phyloP scores from a whole-genome alignment of 2,329 filamentous ascomycete species.

The Cladosporium sp. region DNA sequence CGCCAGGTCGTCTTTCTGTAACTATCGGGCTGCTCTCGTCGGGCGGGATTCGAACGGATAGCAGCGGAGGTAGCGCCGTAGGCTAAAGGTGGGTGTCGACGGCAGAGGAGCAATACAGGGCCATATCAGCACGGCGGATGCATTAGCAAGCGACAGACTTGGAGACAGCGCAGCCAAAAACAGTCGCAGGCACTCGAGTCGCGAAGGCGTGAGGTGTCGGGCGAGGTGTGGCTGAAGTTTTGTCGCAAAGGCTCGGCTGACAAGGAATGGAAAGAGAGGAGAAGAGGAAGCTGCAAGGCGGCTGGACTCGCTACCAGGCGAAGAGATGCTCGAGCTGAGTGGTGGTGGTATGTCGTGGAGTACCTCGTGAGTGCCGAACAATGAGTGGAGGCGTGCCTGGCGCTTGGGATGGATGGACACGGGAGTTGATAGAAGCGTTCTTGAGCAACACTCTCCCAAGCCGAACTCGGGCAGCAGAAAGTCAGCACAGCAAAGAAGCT shows the following conservation, averaged over 20 bases:
- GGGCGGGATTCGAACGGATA: neutral
- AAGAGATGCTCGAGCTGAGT: neutral
- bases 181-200: neutral
- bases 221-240: neutral
- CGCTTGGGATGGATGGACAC: neutral
- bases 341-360: neutral
- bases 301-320: neutral
- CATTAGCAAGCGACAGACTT: neutral
- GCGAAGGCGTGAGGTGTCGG: neutral
- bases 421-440: neutral
- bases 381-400: neutral
- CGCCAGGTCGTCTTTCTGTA: neutral
- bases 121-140: conserved; percentile 11
- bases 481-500: neutral
- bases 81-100: neutral
- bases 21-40: neutral
- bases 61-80: neutral
- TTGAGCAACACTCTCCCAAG: neutral
- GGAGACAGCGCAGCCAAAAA: neutral
- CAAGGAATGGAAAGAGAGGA: neutral
- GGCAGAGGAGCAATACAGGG: neutral
- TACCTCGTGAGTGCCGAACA: neutral
- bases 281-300: neutral
- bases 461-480: neutral
- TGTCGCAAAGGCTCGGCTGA: conserved; percentile 8